Conservation (phyloP, 164 flowering plant genomes). For the Liquidambar formosana region DNA sequence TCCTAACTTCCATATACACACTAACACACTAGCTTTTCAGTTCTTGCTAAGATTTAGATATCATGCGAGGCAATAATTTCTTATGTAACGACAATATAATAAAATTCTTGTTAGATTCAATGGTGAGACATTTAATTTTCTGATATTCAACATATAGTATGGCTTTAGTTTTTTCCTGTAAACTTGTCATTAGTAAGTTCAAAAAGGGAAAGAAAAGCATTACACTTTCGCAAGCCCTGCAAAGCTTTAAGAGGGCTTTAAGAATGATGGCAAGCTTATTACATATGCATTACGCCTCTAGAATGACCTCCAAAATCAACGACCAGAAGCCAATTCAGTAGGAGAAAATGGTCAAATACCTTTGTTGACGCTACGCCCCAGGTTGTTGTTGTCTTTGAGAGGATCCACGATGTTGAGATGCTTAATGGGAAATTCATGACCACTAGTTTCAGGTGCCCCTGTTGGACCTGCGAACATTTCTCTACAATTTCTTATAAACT, state of each 20-base stretch:
- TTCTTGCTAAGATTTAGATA: not conserved
- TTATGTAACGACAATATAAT: too few species aligned
- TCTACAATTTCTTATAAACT: constrained; percentile 21
- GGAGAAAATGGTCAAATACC: constrained; percentile 19
- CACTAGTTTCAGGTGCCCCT: constrained; percentile 7
- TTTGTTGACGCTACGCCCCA: constrained; percentile 40
- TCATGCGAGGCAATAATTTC: not conserved
- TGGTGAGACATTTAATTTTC: too few species aligned
- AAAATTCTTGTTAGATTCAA: too few species aligned
- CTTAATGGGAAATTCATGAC: constrained; percentile 21
- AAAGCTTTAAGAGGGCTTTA: too few species aligned
- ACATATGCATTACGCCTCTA: too few species aligned
- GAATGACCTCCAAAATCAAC: not conserved
- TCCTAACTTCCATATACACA: not conserved
- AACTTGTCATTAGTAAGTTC: too few species aligned
- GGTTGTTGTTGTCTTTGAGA: constrained; percentile 33
- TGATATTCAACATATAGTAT: too few species aligned
- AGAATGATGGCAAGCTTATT: not conserved
- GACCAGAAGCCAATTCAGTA: not conserved
- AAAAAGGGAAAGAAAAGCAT: too few species aligned
- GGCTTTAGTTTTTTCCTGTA: too few species aligned
- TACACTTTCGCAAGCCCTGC: too few species aligned
- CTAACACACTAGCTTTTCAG: not conserved
- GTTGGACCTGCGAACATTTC: constrained; percentile 18
- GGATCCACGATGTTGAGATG: constrained; percentile 42